Evolutionary conservation across 441 rosid species (phyloP).

Genomic region (Corymbia citriodora): DNA sequence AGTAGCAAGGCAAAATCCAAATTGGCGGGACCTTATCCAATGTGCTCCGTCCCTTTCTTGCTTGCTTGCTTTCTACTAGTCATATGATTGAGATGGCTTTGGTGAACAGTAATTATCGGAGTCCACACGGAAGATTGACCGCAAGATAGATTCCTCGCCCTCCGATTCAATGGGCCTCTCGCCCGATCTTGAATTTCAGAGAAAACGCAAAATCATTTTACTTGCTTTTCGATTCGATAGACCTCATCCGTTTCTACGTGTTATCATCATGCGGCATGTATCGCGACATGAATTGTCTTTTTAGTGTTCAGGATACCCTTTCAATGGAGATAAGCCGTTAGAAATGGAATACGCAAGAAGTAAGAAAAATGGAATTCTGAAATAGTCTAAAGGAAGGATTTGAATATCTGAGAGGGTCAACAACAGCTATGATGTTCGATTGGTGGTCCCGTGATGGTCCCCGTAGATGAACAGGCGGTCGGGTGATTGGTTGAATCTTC

Average conservation of each 20-base stretch:
- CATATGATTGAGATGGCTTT: not conserved
- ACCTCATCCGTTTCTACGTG: fast-evolving
- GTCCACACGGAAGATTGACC: not conserved
- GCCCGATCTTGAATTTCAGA: fast-evolving
- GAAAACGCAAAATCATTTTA: not conserved
- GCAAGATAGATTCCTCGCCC: not conserved
- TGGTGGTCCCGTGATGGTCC: not conserved
- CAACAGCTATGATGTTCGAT: not conserved
- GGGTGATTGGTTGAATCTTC: not conserved
- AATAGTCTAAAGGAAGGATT: not conserved
- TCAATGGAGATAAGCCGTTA: not conserved
- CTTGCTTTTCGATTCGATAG: fast-evolving
- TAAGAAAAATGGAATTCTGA: not conserved
- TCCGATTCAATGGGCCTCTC: not conserved
- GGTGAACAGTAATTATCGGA: not conserved
- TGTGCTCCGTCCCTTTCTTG: not conserved
- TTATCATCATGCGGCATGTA: fast-evolving
- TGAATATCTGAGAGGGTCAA: not conserved
- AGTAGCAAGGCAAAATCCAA: not conserved
- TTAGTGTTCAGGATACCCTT: not conserved
- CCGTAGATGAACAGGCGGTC: not conserved
- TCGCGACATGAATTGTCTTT: fast-evolving
- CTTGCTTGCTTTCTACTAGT: not conserved
- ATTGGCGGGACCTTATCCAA: not conserved
- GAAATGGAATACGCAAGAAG: not conserved